Evolutionary conservation across 495 filamentous ascomycete genomes (phyloP).

Genomic region (Durotheca rogersii): DNA sequence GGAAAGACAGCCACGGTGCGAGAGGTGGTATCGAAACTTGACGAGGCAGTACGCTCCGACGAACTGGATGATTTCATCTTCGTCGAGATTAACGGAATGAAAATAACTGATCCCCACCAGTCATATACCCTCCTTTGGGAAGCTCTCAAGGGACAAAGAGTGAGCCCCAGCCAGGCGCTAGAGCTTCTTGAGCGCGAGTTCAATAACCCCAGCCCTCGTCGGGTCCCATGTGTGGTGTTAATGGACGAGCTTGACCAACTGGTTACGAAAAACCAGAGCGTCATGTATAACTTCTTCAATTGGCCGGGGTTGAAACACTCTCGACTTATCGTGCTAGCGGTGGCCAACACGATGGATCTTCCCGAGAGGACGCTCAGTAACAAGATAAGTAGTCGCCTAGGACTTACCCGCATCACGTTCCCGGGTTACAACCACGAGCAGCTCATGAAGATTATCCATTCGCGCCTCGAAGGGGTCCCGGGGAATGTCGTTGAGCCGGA

Average conservation of each 20-base stretch:
- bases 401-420: constrained; percentile 89
- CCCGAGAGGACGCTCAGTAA: constrained; percentile 96
- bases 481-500: constrained; percentile 90
- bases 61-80: constrained; percentile 99
- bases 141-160: constrained; percentile 87
- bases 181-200: constrained; percentile 91
- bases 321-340: constrained; percentile 89
- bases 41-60: constrained; percentile 78
- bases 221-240: constrained; percentile 93
- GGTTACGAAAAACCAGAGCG: constrained; percentile 93
- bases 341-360: constrained; percentile 99
- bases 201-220: constrained; percentile 79
- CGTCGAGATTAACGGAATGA: constrained; percentile 99
- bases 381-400: constrained; percentile 92
- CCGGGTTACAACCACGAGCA: constrained; percentile 96
- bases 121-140: constrained; percentile 96
- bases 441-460: constrained; percentile 95
- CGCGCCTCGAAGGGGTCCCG: constrained; percentile 79
- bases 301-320: constrained; percentile 95
- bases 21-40: constrained; percentile 87
- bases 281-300: constrained; percentile 99
- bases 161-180: constrained; percentile 87
- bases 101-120: constrained; percentile 96
- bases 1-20: constrained; percentile 98
- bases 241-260: constrained; percentile 99